Conservation (phyloP, 176 grass and related monocot genomes). For the Rhynchospora breviuscula region DNA sequence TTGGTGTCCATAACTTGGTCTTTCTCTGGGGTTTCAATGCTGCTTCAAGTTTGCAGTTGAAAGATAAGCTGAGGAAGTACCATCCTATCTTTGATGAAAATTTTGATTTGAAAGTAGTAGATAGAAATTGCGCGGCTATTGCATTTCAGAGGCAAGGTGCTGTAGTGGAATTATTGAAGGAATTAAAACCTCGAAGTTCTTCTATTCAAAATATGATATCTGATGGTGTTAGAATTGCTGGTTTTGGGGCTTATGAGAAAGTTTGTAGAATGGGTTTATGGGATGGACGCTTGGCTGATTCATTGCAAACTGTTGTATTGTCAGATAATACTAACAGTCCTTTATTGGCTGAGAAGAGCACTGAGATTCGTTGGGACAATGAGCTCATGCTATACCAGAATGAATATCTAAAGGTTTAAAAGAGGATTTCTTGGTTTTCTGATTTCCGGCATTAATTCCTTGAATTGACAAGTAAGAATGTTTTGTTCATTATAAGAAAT, state of each 20-base stretch:
- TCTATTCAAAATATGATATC: constrained; percentile 41
- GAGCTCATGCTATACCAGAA: constrained; percentile 50
- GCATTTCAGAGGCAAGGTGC: constrained; percentile 43
- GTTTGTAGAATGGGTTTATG: constrained; percentile 70
- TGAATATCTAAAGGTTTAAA: constrained; percentile 48
- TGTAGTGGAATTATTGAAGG: constrained; percentile 44
- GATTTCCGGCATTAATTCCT: neutral
- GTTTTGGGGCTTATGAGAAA: constrained; percentile 65
- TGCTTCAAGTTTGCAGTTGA: constrained; percentile 45
- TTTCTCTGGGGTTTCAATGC: constrained; percentile 69
- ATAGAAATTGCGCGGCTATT: constrained; percentile 62
- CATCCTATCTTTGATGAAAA: constrained; percentile 51
- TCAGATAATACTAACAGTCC: constrained; percentile 25
- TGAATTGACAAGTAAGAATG: neutral
- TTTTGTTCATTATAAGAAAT: neutral
- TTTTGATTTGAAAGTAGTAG: constrained; percentile 65
- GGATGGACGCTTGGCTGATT: constrained; percentile 67
- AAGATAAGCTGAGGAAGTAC: constrained; percentile 34
- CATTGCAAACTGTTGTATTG: constrained; percentile 41
- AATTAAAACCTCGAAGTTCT: constrained; percentile 42
- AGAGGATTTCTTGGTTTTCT: neutral
- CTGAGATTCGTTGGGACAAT: constrained; percentile 56
- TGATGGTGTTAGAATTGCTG: constrained; percentile 61
- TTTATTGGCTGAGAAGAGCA: constrained; percentile 10
- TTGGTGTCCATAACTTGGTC: constrained; percentile 44